Base-by-base conservation (phyloP, 2,329 filamentous ascomycete species). In the Samsoniella hepiali region DNA sequence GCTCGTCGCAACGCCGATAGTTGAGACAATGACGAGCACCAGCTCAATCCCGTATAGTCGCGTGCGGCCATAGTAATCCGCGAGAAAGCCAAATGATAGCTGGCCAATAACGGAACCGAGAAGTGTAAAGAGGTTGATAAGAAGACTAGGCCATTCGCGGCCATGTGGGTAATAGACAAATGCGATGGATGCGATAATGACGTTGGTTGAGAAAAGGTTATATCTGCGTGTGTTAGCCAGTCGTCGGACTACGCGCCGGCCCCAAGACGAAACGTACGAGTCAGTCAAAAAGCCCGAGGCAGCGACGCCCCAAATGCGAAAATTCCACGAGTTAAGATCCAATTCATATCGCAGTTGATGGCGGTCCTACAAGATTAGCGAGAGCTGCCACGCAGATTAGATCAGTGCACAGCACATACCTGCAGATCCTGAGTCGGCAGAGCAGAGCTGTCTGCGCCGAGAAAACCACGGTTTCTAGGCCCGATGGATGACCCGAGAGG, bases 21-120 rank as follows among this genome's bases (percentile, higher is more conserved):
- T 85, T 17, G 81, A 83, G 9, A 84, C 78, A 58, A 85, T 82
- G 54, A 85, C 82, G 11, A 85, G 79, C 17, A 83, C 75, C 15
- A 85, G 73, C 69, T 84, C 82, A 59, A 85, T 80, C n/a, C 82
- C 82, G 63, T 85, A 85, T 2, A 84, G 75, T 5, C 80, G 77
- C 13, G 82, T 84, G 27, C 82, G 78, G n/a, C 82, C 82, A 69
- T 81, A 82, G 63, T 78, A 78, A 66, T 85, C 82, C 44, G 82
- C 82, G 6, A 85, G 76, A 63, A 80, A 82, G 49, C 82, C 82
- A 65, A 84, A 85, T 29, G 80, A 68, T 31, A 84, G 69, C 67
- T 84, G 82, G 36, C 82, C 82, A 22, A 80, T 70, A 38, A 84
- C 79, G 6, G 81, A 84, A 38, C 82, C 82, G 31, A 82, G 67